Percentiles rank a stretch among this genome's conserved stretches.
These are phyloP conservation scores for Colletotrichum liaoningense DNA, from an alignment of 2,329 filamentous ascomycete genomes.

Conservation along the genomic window DNA sequence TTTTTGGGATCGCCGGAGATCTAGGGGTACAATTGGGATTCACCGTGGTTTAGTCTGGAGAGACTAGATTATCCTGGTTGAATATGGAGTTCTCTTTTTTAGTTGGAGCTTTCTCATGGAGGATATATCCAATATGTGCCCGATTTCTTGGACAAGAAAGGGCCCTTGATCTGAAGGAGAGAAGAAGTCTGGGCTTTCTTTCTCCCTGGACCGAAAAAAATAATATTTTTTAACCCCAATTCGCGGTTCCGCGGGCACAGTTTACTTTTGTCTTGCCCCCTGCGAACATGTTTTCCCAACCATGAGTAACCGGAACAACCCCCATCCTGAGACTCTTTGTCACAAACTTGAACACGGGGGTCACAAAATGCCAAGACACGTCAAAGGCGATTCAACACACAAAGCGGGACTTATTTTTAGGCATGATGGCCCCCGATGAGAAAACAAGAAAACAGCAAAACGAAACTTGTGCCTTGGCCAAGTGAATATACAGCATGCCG, in stretches of 20 bases:
- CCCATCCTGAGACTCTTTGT: neutral
- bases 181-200: neutral
- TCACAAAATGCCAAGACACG: neutral
- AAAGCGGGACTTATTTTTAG: neutral
- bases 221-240: neutral
- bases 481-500: too few relatives aligned
- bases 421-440: too few relatives aligned
- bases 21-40: neutral
- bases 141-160: neutral
- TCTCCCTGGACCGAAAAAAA: neutral
- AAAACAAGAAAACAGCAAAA: too few relatives aligned
- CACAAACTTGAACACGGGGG: neutral
- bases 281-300: neutral
- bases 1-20: neutral
- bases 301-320: neutral
- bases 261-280: neutral
- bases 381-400: neutral
- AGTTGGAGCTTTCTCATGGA: neutral
- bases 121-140: slow-evolving; percentile 32
- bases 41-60: neutral
- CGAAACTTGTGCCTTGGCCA: too few relatives aligned
- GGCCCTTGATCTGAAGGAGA: neutral
- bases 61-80: neutral
- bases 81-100: neutral
- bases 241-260: neutral